Conservation (phyloP, 148 eudicot species). For the Pouteria glomerata region DNA sequence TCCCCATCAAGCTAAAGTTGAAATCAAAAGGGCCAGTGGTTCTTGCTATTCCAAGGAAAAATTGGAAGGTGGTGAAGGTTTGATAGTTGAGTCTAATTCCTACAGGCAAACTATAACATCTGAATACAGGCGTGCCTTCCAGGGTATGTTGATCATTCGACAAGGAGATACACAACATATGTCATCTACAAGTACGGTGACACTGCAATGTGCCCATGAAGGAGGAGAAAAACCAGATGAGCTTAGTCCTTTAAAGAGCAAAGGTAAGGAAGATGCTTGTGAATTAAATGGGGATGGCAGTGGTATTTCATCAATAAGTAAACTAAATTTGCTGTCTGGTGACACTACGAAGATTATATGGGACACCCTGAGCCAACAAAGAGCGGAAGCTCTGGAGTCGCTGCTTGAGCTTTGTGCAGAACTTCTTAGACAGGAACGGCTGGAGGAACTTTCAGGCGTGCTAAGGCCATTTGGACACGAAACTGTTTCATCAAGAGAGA, state of each 20-base stretch:
- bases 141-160: too few species aligned
- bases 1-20: too few species aligned
- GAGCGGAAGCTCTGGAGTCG: conserved; percentile 68
- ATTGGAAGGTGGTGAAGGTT: too few species aligned
- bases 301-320: conserved; percentile 11
- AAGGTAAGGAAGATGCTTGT: neutral
- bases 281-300: conserved; percentile 5
- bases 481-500: conserved; percentile 67
- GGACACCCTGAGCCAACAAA: conserved; percentile 16
- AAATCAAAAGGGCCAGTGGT: too few species aligned
- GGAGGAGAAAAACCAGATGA: neutral
- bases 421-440: conserved; percentile 38
- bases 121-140: too few species aligned
- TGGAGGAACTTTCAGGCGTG: conserved; percentile 65
- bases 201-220: neutral
- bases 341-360: conserved; percentile 18
- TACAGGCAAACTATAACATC: too few species aligned
- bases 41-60: too few species aligned
- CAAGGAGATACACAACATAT: conserved; percentile 27
- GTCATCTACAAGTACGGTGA: conserved; percentile 5
- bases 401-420: conserved; percentile 66
- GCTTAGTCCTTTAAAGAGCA: neutral
- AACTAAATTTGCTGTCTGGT: conserved; percentile 13
- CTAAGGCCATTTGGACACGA: conserved; percentile 67
- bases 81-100: too few species aligned